Conservation (phyloP, 2,329 filamentous ascomycete genomes). For the Colletotrichum somersetense region DNA sequence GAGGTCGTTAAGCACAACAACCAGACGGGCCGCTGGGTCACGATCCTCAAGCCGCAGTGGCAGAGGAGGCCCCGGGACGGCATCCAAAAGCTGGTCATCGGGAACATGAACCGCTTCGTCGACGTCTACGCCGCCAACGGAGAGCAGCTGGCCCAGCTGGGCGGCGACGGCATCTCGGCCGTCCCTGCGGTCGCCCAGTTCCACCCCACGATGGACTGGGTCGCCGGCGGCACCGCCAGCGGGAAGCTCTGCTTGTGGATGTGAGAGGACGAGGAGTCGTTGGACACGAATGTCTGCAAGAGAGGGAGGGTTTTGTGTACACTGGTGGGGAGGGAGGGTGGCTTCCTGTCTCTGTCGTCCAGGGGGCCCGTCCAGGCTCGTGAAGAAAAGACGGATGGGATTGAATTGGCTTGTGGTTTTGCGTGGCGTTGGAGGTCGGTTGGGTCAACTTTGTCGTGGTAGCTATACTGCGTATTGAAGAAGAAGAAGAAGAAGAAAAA, state of each 20-base stretch:
- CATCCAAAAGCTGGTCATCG: conserved; percentile 90
- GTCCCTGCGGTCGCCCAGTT: conserved; percentile 94
- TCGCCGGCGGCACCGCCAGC: conserved; percentile 90
- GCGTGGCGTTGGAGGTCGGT: conserved; percentile 10
- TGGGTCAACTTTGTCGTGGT: neutral
- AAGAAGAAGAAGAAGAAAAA: too few species aligned
- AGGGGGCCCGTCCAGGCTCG: too few species aligned
- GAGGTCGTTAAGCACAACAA: conserved; percentile 87
- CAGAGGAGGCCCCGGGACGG: conserved; percentile 82
- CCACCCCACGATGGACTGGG: conserved; percentile 89
- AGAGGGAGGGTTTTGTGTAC: neutral
- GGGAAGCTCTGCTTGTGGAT: conserved; percentile 95
- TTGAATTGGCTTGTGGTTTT: conserved; percentile 1
- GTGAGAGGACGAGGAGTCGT: conserved; percentile 57
- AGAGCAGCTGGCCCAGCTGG: conserved; percentile 88
- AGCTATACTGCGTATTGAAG: neutral
- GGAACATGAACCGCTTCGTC: conserved; percentile 98
- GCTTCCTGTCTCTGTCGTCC: neutral
- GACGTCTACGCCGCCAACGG: conserved; percentile 88
- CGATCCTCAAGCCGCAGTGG: conserved; percentile 87
- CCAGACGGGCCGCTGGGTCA: conserved; percentile 95
- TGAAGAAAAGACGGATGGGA: neutral
- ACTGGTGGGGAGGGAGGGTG: neutral
- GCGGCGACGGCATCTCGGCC: conserved; percentile 90
- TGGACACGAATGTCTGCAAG: neutral